Conservation (phyloP, 129 eudicot species). For the Flaveria robusta region DNA sequence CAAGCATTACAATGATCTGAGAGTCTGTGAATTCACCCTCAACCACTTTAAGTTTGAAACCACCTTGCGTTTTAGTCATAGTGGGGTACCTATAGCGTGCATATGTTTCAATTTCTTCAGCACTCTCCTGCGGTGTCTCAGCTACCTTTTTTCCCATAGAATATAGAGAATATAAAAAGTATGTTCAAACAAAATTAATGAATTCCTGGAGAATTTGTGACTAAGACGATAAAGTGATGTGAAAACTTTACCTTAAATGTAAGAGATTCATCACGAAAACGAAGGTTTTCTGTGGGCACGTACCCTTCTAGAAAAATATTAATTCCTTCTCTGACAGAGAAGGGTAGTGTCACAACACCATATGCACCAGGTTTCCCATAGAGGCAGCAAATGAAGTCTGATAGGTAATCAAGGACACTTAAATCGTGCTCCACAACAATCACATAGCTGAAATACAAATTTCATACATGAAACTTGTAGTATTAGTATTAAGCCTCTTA, state of each 20-base stretch:
- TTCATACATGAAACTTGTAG: neutral
- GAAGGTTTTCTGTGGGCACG: constrained; percentile 80
- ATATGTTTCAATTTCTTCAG: constrained; percentile 77
- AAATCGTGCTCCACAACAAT: constrained; percentile 91
- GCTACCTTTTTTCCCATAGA: constrained; percentile 52
- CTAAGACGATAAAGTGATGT: neutral
- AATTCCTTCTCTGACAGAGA: constrained; percentile 91
- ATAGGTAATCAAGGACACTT: constrained; percentile 83
- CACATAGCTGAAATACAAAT: constrained; percentile 64
- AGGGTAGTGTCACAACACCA: constrained; percentile 93
- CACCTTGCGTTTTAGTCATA: constrained; percentile 73
- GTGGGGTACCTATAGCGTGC: constrained; percentile 83
- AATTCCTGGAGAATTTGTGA: neutral
- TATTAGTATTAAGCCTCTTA: no score
- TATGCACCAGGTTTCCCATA: constrained; percentile 88
- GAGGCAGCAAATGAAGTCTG: constrained; percentile 95
- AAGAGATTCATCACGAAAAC: constrained; percentile 87
- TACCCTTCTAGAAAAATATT: constrained; percentile 87
- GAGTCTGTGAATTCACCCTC: constrained; percentile 93
- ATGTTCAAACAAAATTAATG: neutral
- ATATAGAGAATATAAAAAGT: neutral
- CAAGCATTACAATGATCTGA: constrained; percentile 88
- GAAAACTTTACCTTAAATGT: constrained; percentile 64
- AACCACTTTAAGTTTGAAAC: constrained; percentile 68
- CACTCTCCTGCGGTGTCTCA: constrained; percentile 78